A percentile compares a stretch with the other conserved stretches of the same genome.
Evolutionary conservation across 1,284 basidiomycete species (phyloP).

Genomic region (Grifola frondosa): DNA sequence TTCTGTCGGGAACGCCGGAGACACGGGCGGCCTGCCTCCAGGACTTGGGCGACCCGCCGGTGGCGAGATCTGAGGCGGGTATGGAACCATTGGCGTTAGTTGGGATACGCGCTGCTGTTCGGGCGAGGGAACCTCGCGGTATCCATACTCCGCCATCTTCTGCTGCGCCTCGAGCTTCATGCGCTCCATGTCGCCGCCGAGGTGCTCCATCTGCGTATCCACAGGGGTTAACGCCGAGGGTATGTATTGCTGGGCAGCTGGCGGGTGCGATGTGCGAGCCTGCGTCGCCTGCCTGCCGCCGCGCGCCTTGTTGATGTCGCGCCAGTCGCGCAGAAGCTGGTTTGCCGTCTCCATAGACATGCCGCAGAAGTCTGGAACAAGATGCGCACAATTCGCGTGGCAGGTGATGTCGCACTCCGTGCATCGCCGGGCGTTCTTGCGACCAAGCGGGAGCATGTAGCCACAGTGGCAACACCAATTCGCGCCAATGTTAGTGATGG

Average conservation of each 20-base stretch:
- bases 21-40: conserved; percentile 18
- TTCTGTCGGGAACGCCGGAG: conserved; percentile 31
- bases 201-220: conserved; percentile 24
- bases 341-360: conserved; percentile 99
- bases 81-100: conserved; percentile 18
- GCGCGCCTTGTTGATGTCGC: conserved; percentile 68
- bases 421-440: conserved; percentile 96
- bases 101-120: conserved; percentile 19
- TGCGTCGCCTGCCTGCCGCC: conserved; percentile 29
- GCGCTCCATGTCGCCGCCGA: conserved; percentile 46
- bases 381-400: conserved; percentile 96
- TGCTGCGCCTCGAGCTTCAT: conserved; percentile 44
- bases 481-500: conserved; percentile 95
- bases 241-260: conserved; percentile 26
- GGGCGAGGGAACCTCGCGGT: conserved; percentile 8
- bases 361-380: conserved; percentile 99
- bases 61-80: conserved; percentile 20
- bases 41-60: conserved; percentile 17
- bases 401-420: conserved; percentile 96
- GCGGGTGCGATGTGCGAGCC: conserved; percentile 17
- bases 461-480: conserved; percentile 99
- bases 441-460: conserved; percentile 95
- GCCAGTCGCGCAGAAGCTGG: conserved; percentile 87
- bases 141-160: conserved; percentile 25
- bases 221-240: conserved; percentile 17